phyloP scores from a whole-genome alignment of 352 stramenopile genomes.

The Blastocystis sp. region DNA sequence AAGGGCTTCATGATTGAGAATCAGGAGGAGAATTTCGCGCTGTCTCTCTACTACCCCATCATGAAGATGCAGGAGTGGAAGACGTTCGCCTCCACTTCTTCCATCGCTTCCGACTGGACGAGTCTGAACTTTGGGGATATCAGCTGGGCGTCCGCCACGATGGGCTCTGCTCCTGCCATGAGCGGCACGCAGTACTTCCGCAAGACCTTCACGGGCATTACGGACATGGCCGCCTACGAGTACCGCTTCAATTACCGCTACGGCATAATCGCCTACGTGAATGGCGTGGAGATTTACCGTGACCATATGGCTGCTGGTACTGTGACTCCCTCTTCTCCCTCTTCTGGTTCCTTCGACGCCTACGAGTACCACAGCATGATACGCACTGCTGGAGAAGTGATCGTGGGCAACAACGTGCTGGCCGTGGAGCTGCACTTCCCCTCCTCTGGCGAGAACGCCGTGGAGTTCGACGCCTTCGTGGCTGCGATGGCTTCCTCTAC shows the following conservation, averaged over 20 bases:
- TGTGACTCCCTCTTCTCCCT: background rate
- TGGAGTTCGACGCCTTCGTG: too few species aligned
- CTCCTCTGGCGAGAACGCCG: too few species aligned
- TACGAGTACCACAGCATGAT: constrained; percentile 23
- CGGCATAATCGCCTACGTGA: constrained; percentile 55
- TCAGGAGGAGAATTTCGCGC: background rate
- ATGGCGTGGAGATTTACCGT: constrained; percentile 51
- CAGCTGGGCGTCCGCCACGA: too few species aligned
- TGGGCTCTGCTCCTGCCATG: too few species aligned
- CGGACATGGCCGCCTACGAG: constrained; percentile 46
- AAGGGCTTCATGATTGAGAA: background rate
- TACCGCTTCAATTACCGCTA: constrained; percentile 16
- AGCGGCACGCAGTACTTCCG: constrained; percentile 41
- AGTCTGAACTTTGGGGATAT: too few species aligned
- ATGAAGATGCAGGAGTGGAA: constrained; percentile 8
- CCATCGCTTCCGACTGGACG: constrained; percentile 1
- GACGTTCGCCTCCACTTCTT: background rate
- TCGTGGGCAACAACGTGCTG: background rate
- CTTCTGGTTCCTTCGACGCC: background rate
- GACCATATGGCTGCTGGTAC: constrained; percentile 50
- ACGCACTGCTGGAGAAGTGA: constrained; percentile 30
- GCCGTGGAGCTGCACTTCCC: constrained; percentile 56
- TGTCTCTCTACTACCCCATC: constrained; percentile 13
- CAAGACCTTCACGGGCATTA: constrained; percentile 2
- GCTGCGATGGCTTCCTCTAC: constrained; percentile 30